Percentiles rank a stretch among this genome's conserved stretches.
Evolutionary conservation across 2,329 filamentous ascomycete genomes (phyloP).

Genomic region (Alternaria ventricosa): DNA sequence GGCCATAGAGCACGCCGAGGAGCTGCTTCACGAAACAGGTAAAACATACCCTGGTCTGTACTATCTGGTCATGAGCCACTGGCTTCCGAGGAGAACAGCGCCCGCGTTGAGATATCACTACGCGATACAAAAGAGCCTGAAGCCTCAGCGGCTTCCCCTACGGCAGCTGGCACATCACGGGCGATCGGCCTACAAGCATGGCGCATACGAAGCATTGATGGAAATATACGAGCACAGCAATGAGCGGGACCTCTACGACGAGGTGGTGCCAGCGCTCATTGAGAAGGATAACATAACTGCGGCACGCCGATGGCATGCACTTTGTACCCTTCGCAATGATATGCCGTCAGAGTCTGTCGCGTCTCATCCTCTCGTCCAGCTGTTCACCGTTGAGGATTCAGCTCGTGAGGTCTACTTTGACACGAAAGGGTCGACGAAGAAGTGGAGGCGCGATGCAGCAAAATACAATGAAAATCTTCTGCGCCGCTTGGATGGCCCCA

Average conservation of each 20-base stretch:
- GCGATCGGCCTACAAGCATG: conserved; percentile 10
- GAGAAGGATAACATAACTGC: conserved; percentile 27
- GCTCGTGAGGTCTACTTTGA: conserved; percentile 12
- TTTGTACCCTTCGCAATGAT: conserved; percentile 48
- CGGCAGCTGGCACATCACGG: conserved; percentile 22
- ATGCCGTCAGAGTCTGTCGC: conserved; percentile 45
- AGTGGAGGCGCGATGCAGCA: conserved; percentile 9
- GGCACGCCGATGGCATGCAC: conserved; percentile 50
- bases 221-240: conserved; percentile 49
- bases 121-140: conserved; percentile 30
- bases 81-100: conserved; percentile 31
- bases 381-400: conserved; percentile 37
- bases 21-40: conserved; percentile 50
- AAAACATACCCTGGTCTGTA: conserved; percentile 51
- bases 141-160: conserved; percentile 34
- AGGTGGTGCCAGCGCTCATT: conserved; percentile 46
- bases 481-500: conserved; percentile 48
- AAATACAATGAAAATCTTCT: conserved; percentile 41
- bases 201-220: conserved; percentile 36
- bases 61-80: conserved; percentile 51
- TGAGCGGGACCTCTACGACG: conserved; percentile 52
- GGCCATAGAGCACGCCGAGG: conserved; percentile 51
- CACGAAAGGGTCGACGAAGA: conserved; percentile 2
- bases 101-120: conserved; percentile 36
- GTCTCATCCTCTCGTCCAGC: conserved; percentile 35